Evolutionary conservation across 495 filamentous ascomycete species (phyloP).

Genomic region (Penicillium canescens): DNA sequence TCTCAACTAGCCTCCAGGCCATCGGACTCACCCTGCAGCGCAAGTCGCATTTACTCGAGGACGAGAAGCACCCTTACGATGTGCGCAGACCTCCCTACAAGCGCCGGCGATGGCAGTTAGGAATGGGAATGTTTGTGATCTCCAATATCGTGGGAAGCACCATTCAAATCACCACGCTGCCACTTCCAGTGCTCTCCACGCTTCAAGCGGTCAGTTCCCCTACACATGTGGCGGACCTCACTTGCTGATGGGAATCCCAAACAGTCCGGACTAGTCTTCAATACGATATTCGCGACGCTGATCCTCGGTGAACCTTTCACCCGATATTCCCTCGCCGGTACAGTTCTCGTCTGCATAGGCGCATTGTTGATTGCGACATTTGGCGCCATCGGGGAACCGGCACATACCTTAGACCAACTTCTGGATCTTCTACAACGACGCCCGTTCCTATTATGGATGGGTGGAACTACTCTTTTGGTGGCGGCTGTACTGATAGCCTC

Average conservation of each 20-base stretch:
- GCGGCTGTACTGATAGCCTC: slow-evolving; percentile 63
- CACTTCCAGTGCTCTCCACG: slow-evolving; percentile 91
- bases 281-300: slow-evolving; percentile 92
- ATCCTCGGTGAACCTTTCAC: slow-evolving; percentile 96
- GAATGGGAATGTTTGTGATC: slow-evolving; percentile 95
- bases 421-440: slow-evolving; percentile 70
- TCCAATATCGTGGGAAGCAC: slow-evolving; percentile 93
- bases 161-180: slow-evolving; percentile 96
- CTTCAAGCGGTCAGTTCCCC: slow-evolving; percentile 71
- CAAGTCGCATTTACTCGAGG: slow-evolving; percentile 97
- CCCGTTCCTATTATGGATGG: slow-evolving; percentile 91
- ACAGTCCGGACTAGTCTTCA: slow-evolving; percentile 90
- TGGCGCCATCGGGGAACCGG: slow-evolving; percentile 92
- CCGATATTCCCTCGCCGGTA: slow-evolving; percentile 83
- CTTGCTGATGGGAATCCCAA: neutral
- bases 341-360: slow-evolving; percentile 80
- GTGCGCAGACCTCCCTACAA: slow-evolving; percentile 82
- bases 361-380: slow-evolving; percentile 91
- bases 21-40: slow-evolving; percentile 96
- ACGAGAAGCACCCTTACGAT: slow-evolving; percentile 83
- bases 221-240: slow-evolving; percentile 1
- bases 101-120: slow-evolving; percentile 92
- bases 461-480: slow-evolving; percentile 70
- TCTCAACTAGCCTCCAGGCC: slow-evolving; percentile 92
- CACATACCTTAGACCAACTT: slow-evolving; percentile 82